Conservation (phyloP, 345 rosid genomes). For the Barbarea vulgaris region DNA sequence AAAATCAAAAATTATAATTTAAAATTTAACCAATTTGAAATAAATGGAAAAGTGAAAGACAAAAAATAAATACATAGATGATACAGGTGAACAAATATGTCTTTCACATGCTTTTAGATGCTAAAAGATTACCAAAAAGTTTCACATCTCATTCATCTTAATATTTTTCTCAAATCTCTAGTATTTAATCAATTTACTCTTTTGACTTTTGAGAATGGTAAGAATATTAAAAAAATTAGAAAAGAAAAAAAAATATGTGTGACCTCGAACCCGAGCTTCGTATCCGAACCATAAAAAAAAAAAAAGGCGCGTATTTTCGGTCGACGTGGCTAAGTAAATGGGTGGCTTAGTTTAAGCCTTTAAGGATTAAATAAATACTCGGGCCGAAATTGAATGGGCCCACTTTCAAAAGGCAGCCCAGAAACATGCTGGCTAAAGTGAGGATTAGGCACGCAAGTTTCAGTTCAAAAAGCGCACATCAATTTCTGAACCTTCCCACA, state of each 20-base stretch:
- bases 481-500: slow-evolving; percentile 27
- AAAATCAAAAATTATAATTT: too few species aligned
- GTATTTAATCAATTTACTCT: too few species aligned
- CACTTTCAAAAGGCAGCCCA: slow-evolving; percentile 37
- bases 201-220: not conserved
- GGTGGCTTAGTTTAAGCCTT: not conserved
- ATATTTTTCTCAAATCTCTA: too few species aligned
- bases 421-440: slow-evolving; percentile 38
- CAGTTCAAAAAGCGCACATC: slow-evolving; percentile 29
- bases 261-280: slow-evolving; percentile 52
- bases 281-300: slow-evolving; percentile 46
- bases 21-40: too few species aligned
- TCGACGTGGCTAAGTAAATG: slow-evolving; percentile 22
- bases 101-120: too few species aligned
- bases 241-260: too few species aligned
- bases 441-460: slow-evolving; percentile 36
- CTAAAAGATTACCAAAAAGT: too few species aligned
- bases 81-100: too few species aligned
- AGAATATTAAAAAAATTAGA: too few species aligned
- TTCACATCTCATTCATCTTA: too few species aligned
- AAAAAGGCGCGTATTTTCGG: slow-evolving; percentile 25
- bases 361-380: not conserved
- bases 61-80: too few species aligned
- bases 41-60: too few species aligned
- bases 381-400: slow-evolving; percentile 31